Evolutionary conservation across 2,329 filamentous ascomycete species (phyloP).

Genomic region (Sporothrix brunneoviolacea): DNA sequence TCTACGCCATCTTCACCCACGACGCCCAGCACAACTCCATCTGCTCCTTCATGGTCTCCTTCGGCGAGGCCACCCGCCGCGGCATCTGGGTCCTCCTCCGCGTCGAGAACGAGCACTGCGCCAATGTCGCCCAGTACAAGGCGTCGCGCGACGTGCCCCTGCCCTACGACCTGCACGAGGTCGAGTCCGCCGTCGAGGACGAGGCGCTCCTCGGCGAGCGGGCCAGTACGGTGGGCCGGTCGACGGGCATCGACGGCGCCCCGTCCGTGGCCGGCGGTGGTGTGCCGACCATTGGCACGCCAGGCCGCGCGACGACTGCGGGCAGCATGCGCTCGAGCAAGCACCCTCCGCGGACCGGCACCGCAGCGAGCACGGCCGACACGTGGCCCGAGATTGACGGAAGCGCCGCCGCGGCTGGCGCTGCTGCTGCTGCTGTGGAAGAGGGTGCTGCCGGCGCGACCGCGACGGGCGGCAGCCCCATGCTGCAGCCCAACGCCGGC

Average conservation of each 20-base stretch:
- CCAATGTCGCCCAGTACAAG: conserved; percentile 84
- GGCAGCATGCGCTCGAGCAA: neutral
- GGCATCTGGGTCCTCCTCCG: conserved; percentile 90
- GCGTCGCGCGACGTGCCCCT: conserved; percentile 82
- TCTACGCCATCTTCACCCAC: conserved; percentile 78
- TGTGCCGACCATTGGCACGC: neutral
- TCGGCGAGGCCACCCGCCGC: conserved; percentile 75
- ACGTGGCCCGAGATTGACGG: neutral
- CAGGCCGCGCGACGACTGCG: neutral
- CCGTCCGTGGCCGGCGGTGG: neutral
- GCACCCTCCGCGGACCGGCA: neutral
- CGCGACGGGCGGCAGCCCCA: neutral
- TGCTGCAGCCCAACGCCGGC: neutral
- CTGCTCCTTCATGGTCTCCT: conserved; percentile 69
- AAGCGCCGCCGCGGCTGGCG: neutral
- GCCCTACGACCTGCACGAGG: conserved; percentile 59
- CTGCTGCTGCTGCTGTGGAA: neutral
- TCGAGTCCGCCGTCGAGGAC: conserved; percentile 4
- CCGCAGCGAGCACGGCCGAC: neutral
- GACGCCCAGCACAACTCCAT: conserved; percentile 77
- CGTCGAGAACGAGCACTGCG: conserved; percentile 96
- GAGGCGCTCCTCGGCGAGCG: neutral
- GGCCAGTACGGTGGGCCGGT: neutral
- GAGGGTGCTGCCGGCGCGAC: neutral
- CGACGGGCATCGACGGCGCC: conserved; percentile 17